Percentiles rank a stretch among this genome's conserved stretches.
Evolutionary conservation across 2,329 filamentous ascomycete species (phyloP).

Genomic region (Sphaerostilbella broomeana): DNA sequence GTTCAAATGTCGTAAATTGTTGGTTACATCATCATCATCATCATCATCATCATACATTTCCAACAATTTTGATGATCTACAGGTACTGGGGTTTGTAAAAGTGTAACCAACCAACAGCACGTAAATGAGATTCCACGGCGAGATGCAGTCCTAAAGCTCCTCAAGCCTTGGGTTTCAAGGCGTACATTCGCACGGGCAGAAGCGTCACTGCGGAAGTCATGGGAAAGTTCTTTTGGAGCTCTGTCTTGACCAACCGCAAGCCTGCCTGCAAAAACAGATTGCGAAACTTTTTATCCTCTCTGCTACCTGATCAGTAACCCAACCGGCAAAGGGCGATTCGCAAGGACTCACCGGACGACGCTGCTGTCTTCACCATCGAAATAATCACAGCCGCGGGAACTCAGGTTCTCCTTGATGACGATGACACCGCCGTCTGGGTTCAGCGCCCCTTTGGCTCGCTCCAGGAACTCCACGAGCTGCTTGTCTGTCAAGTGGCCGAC

Average conservation of each 20-base stretch:
- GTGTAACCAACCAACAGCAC: too few species aligned
- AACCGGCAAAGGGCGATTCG: neutral
- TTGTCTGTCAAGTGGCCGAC: slow-evolving; percentile 71
- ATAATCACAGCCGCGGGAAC: slow-evolving; percentile 51
- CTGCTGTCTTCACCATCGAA: slow-evolving; percentile 72
- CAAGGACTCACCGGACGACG: slow-evolving; percentile 56
- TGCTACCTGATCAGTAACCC: neutral
- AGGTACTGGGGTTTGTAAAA: too few species aligned
- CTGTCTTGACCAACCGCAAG: slow-evolving; percentile 59
- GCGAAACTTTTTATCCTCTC: slow-evolving; percentile 59
- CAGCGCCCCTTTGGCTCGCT: slow-evolving; percentile 46
- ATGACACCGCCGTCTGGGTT: slow-evolving; percentile 27
- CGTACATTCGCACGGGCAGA: slow-evolving; percentile 72
- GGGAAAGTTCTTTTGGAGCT: slow-evolving; percentile 64
- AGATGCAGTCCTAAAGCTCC: too few species aligned
- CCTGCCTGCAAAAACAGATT: slow-evolving; percentile 63
- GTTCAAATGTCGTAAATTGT: too few species aligned
- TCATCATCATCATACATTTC: too few species aligned
- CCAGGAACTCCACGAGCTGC: slow-evolving; percentile 62
- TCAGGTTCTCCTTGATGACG: slow-evolving; percentile 61
- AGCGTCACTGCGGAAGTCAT: slow-evolving; percentile 46
- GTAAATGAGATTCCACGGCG: too few species aligned
- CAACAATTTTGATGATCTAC: too few species aligned
- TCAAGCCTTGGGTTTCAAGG: slow-evolving; percentile 39
- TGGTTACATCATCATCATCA: too few species aligned